phyloP scores from a whole-genome alignment of 176 grass and related monocot species.

The Ampelocalamus luodianensis region DNA sequence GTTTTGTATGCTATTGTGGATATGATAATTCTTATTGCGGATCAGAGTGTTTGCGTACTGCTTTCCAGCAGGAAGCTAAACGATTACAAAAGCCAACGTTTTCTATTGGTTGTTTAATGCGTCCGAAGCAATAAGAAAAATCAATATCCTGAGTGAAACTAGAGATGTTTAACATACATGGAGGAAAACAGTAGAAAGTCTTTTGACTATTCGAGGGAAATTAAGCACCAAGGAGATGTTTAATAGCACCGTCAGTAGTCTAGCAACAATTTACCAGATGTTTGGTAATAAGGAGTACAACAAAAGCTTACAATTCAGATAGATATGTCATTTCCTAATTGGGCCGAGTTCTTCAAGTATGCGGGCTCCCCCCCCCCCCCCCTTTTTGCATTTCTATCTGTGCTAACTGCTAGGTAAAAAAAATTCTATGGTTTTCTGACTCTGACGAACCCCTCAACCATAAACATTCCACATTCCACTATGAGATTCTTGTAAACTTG shows the following conservation, averaged over 20 bases:
- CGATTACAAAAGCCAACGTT: neutral
- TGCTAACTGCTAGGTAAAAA: constrained; percentile 3
- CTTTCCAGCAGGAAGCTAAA: neutral
- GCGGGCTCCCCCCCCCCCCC: too few relatives aligned
- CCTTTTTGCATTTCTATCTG: neutral
- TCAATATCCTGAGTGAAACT: neutral
- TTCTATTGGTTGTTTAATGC: neutral
- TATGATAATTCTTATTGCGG: too few relatives aligned
- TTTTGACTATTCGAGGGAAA: neutral
- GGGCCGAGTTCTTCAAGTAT: neutral
- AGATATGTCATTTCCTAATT: neutral
- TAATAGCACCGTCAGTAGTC: neutral
- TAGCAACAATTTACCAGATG: neutral
- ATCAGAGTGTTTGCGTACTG: too few relatives aligned
- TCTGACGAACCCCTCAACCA: neutral
- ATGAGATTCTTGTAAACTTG: constrained; percentile 13
- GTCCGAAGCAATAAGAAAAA: neutral
- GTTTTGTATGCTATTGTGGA: too few relatives aligned
- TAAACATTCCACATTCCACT: neutral
- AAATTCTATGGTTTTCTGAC: neutral
- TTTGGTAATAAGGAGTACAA: neutral
- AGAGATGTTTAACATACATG: neutral
- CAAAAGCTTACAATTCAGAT: neutral
- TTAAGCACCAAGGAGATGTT: neutral
- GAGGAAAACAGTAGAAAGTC: neutral